Percentiles rank a stretch among this genome's conserved stretches.
These are phyloP conservation scores for Annona squamosa DNA, from an alignment of 164 flowering plant genomes.

Conservation along the genomic window DNA sequence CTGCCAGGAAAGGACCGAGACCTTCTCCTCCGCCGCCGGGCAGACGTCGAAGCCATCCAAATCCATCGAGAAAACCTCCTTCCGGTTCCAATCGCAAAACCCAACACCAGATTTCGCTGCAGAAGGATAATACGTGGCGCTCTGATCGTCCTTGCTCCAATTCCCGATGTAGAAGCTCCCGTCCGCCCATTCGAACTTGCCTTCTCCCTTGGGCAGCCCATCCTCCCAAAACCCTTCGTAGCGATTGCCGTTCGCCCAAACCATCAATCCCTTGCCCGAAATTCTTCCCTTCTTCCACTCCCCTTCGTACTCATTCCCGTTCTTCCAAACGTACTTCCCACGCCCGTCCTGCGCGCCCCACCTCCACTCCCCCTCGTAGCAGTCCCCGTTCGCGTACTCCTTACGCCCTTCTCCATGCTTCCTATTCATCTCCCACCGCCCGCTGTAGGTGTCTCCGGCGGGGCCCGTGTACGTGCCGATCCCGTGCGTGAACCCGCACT, in stretches of 20 bases:
- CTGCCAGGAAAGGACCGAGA: slow-evolving; percentile 67
- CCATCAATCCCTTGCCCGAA: slow-evolving; percentile 47
- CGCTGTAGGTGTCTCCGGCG: slow-evolving; percentile 55
- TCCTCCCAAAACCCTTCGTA: slow-evolving; percentile 71
- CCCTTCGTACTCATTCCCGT: slow-evolving; percentile 52
- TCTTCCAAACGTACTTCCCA: slow-evolving; percentile 65
- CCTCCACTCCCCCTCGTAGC: slow-evolving; percentile 78
- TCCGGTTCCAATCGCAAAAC: slow-evolving; percentile 60
- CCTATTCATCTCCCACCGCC: slow-evolving; percentile 63
- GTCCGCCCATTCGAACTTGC: slow-evolving; percentile 49
- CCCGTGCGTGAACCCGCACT: slow-evolving; percentile 77
- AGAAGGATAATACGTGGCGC: slow-evolving; percentile 57
- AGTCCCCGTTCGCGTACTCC: slow-evolving; percentile 61
- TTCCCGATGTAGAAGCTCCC: slow-evolving; percentile 63
- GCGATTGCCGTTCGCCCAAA: slow-evolving; percentile 54
- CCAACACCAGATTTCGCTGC: slow-evolving; percentile 20
- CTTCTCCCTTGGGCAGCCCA: slow-evolving; percentile 61
- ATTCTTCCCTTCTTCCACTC: slow-evolving; percentile 55
- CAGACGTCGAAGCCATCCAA: slow-evolving; percentile 48
- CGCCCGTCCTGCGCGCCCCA: slow-evolving; percentile 65
- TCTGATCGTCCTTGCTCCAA: slow-evolving; percentile 66
- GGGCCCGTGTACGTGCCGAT: slow-evolving; percentile 61
- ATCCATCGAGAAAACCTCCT: slow-evolving; percentile 40
- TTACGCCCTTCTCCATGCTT: slow-evolving; percentile 69
- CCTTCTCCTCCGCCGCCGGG: slow-evolving; percentile 52